Conservation (phyloP, 2,329 filamentous ascomycete genomes). For the Sarocladium kiliense region DNA sequence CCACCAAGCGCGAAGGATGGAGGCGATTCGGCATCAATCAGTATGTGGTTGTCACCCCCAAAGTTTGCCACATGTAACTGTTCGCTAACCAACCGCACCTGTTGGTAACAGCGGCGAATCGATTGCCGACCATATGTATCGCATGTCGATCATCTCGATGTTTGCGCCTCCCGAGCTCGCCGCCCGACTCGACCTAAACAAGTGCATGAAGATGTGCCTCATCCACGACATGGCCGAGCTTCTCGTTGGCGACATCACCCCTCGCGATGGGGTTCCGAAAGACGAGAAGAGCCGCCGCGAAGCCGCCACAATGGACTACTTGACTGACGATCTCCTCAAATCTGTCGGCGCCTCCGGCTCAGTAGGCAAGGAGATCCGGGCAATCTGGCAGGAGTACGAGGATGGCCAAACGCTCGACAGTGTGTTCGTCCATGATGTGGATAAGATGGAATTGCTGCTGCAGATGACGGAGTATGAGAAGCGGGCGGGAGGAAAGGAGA, state of each 20-base stretch:
- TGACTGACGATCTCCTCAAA: slow-evolving; percentile 67
- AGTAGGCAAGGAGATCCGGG: slow-evolving; percentile 65
- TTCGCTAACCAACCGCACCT: background rate
- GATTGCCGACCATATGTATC: slow-evolving; percentile 98
- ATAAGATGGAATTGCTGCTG: slow-evolving; percentile 91
- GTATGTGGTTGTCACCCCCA: slow-evolving; percentile 25
- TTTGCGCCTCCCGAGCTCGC: slow-evolving; percentile 74
- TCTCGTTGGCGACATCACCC: slow-evolving; percentile 94
- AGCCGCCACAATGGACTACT: slow-evolving; percentile 85
- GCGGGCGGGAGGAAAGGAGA: slow-evolving; percentile 43
- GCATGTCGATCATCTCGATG: slow-evolving; percentile 96
- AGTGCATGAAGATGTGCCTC: slow-evolving; percentile 92
- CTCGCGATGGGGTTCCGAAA: slow-evolving; percentile 80
- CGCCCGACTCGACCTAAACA: slow-evolving; percentile 66
- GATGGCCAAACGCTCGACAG: slow-evolving; percentile 78
- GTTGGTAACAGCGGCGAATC: slow-evolving; percentile 70
- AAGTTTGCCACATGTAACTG: slow-evolving; percentile 11
- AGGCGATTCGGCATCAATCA: slow-evolving; percentile 72
- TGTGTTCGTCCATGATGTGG: slow-evolving; percentile 89
- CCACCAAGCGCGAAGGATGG: slow-evolving; percentile 95
- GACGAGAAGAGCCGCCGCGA: slow-evolving; percentile 86
- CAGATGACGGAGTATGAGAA: slow-evolving; percentile 98
- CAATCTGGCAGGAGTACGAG: slow-evolving; percentile 94
- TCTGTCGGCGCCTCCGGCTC: slow-evolving; percentile 62
- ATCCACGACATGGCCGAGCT: slow-evolving; percentile 97